A percentile compares a stretch with the other conserved stretches of the same genome.
phyloP scores from a whole-genome alignment of 805 yeast species.

The Osmozyma mogii region DNA sequence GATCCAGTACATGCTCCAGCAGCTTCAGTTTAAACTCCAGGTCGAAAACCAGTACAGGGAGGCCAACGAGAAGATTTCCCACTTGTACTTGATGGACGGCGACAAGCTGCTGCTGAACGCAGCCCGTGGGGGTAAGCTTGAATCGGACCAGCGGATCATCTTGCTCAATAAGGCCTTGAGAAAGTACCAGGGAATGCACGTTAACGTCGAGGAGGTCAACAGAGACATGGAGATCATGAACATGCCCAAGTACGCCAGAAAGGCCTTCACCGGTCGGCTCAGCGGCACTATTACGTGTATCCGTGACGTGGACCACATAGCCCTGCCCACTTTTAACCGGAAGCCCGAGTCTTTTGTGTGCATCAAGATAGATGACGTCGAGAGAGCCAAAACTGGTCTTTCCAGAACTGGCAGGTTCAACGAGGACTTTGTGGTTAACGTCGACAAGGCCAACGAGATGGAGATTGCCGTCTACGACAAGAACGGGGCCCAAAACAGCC shows the following conservation, averaged over 20 bases:
- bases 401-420: slow-evolving; percentile 75
- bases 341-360: slow-evolving; percentile 73
- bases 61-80: slow-evolving; percentile 85
- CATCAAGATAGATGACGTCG: slow-evolving; percentile 83
- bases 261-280: slow-evolving; percentile 76
- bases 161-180: slow-evolving; percentile 76
- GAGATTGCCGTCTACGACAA: slow-evolving; percentile 85
- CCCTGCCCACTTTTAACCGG: slow-evolving; percentile 70
- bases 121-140: slow-evolving; percentile 81
- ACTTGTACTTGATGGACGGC: slow-evolving; percentile 83
- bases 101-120: slow-evolving; percentile 79
- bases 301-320: slow-evolving; percentile 87
- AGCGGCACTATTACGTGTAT: slow-evolving; percentile 67
- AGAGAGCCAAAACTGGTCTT: slow-evolving; percentile 65
- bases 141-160: slow-evolving; percentile 78
- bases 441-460: slow-evolving; percentile 88
- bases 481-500: slow-evolving; percentile 55
- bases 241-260: slow-evolving; percentile 68
- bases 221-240: slow-evolving; percentile 59
- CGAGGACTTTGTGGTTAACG: slow-evolving; percentile 72
- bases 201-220: slow-evolving; percentile 58
- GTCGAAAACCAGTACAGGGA: slow-evolving; percentile 90
- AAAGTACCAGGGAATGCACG: slow-evolving; percentile 83
- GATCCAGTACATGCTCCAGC: slow-evolving; percentile 92
- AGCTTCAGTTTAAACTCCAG: slow-evolving; percentile 85